Percentiles rank a stretch among this genome's conserved stretches.
These are phyloP conservation scores for Phialemoniopsis sp. DNA, from an alignment of 2,329 filamentous ascomycete genomes.

Conservation along the genomic window DNA sequence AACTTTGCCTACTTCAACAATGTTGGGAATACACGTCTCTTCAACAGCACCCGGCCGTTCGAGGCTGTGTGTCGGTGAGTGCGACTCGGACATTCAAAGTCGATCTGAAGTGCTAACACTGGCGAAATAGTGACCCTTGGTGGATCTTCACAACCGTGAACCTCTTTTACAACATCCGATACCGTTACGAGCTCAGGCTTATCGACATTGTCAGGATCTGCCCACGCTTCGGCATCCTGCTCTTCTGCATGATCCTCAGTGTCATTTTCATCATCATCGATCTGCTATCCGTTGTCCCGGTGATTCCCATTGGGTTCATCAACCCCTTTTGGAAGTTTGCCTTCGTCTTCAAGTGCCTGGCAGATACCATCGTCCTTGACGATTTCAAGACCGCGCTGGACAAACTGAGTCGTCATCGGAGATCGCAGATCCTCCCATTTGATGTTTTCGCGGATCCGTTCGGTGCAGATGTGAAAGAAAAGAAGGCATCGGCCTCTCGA, in stretches of 20 bases:
- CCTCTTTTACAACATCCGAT: conserved; percentile 60
- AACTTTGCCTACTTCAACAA: conserved; percentile 63
- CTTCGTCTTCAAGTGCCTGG: conserved; percentile 64
- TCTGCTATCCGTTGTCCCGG: conserved; percentile 52
- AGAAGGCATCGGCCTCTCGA: no score
- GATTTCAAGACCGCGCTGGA: conserved; percentile 57
- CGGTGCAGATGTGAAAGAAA: no score
- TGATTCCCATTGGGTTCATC: conserved; percentile 49
- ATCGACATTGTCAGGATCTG: conserved; percentile 55
- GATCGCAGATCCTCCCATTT: no score
- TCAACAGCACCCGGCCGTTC: conserved; percentile 49
- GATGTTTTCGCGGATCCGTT: no score
- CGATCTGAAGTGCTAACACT: conserved; percentile 7
- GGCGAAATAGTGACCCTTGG: conserved; percentile 53
- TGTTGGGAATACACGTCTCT: conserved; percentile 37
- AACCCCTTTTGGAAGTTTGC: conserved; percentile 62
- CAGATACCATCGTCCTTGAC: conserved; percentile 62
- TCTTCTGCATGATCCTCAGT: conserved; percentile 56
- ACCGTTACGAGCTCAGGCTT: conserved; percentile 54
- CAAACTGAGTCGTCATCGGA: not conserved
- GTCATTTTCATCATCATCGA: conserved; percentile 59
- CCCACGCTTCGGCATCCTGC: conserved; percentile 60
- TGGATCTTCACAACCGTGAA: conserved; percentile 60
- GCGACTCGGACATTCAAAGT: no score
- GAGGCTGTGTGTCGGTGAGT: conserved; percentile 54